phyloP scores from a whole-genome alignment of 163 green algal species.

The Coccomyxa subellipsoidea region DNA sequence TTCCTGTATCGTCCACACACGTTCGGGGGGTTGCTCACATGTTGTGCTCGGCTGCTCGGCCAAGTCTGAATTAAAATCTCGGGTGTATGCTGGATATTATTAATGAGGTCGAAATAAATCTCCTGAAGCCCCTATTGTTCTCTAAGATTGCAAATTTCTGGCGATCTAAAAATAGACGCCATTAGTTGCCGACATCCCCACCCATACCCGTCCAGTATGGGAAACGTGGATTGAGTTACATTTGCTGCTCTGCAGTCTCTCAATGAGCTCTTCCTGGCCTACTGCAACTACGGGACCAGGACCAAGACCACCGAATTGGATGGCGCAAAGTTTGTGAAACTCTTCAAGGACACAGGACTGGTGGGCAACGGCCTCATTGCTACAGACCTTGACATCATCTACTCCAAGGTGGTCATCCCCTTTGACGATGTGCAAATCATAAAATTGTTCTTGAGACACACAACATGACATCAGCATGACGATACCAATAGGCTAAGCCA shows the following conservation, averaged over 20 bases:
- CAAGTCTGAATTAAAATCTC: no score
- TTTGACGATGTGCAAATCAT: no score
- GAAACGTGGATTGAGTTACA: background rate
- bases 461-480: no score
- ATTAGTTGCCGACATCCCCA: background rate
- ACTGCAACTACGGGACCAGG: slow-evolving; percentile 19
- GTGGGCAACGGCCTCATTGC: background rate
- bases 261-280: slow-evolving; percentile 18
- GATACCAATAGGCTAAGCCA: no score
- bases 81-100: no score
- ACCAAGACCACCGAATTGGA: slow-evolving; percentile 15
- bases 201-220: background rate
- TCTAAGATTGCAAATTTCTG: no score
- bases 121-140: no score
- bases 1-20: no score
- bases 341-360: slow-evolving; percentile 35
- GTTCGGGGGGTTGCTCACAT: no score
- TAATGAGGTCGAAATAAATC: no score
- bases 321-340: slow-evolving; percentile 38
- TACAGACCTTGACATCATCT: slow-evolving; percentile 16
- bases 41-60: no score
- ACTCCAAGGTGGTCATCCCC: slow-evolving; percentile 8
- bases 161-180: background rate
- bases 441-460: no score
- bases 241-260: background rate